Evolutionary conservation across 163 green algal genomes (phyloP).

Genomic region (Scenedesmus sp.): DNA sequence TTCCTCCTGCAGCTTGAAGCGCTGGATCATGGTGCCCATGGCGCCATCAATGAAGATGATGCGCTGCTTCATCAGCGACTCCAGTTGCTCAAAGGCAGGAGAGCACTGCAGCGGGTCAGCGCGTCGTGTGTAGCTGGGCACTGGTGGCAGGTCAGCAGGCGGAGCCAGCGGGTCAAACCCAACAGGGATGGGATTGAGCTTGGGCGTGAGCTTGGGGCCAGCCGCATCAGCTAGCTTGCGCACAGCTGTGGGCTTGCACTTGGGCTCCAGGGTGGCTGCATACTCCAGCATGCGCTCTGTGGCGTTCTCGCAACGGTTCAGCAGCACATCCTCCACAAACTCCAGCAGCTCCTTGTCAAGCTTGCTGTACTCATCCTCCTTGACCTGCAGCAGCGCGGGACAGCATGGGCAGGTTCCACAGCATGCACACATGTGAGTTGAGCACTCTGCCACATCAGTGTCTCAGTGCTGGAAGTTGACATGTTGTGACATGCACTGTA

Average conservation of each 20-base stretch:
- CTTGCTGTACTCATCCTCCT: slow-evolving; percentile 92
- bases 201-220: slow-evolving; percentile 61
- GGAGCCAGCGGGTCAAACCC: slow-evolving; percentile 73
- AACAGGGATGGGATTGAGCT: slow-evolving; percentile 74
- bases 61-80: slow-evolving; percentile 73
- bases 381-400: slow-evolving; percentile 71
- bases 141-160: slow-evolving; percentile 65
- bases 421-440: neutral
- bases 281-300: slow-evolving; percentile 87
- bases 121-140: slow-evolving; percentile 78
- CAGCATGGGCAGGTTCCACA: neutral
- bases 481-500: no score
- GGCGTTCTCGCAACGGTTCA: slow-evolving; percentile 88
- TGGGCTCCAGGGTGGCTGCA: slow-evolving; percentile 68
- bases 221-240: slow-evolving; percentile 72
- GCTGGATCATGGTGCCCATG: slow-evolving; percentile 98
- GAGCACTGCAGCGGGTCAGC: slow-evolving; percentile 69
- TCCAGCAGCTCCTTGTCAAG: slow-evolving; percentile 95
- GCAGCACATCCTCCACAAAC: slow-evolving; percentile 95
- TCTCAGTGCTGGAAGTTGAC: no score
- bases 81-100: slow-evolving; percentile 67
- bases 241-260: slow-evolving; percentile 82
- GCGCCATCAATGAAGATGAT: slow-evolving; percentile 98
- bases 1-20: slow-evolving; percentile 92
- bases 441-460: no score